These are phyloP conservation scores for Komagataea norvegica DNA, from an alignment of 1,139 yeast species.

Conservation along the genomic window DNA sequence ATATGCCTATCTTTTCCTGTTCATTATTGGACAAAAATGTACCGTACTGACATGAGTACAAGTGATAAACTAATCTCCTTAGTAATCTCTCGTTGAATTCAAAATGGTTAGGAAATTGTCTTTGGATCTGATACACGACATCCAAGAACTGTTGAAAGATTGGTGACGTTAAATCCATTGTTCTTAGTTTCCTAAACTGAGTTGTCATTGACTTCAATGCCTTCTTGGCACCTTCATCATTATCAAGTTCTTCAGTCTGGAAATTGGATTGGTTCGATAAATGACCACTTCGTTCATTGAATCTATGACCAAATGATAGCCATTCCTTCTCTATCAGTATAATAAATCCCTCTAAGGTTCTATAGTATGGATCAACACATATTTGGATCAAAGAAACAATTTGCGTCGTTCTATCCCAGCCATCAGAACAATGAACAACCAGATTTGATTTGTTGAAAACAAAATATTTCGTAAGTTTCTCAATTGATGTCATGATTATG, in stretches of 20 bases:
- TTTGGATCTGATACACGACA: conserved; percentile 71
- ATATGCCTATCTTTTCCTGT: conserved; percentile 45
- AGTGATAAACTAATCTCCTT: conserved; percentile 77
- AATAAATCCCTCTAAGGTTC: conserved; percentile 86
- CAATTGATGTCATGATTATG: conserved; percentile 69
- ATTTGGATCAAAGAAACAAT: conserved; percentile 78
- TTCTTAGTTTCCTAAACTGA: conserved; percentile 37
- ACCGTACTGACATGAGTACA: conserved; percentile 93
- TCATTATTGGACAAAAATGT: conserved; percentile 79
- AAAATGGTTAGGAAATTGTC: conserved; percentile 68
- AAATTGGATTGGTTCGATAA: conserved; percentile 41
- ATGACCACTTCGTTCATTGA: conserved; percentile 79
- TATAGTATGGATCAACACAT: conserved; percentile 83
- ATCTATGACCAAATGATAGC: conserved; percentile 91
- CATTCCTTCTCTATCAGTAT: conserved; percentile 88
- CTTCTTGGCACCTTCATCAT: conserved; percentile 28
- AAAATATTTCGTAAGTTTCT: conserved; percentile 70
- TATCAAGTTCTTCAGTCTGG: conserved; percentile 18
- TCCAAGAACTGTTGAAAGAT: conserved; percentile 92
- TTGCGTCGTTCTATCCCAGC: conserved; percentile 97
- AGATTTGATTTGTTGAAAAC: conserved; percentile 81
- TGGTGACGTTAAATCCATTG: conserved; percentile 67
- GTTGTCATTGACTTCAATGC: conserved; percentile 28
- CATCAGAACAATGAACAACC: conserved; percentile 91
- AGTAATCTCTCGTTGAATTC: conserved; percentile 88